These are phyloP conservation scores for Tylopilus sp. DNA, from an alignment of 1,284 basidiomycete species.

Conservation along the genomic window DNA sequence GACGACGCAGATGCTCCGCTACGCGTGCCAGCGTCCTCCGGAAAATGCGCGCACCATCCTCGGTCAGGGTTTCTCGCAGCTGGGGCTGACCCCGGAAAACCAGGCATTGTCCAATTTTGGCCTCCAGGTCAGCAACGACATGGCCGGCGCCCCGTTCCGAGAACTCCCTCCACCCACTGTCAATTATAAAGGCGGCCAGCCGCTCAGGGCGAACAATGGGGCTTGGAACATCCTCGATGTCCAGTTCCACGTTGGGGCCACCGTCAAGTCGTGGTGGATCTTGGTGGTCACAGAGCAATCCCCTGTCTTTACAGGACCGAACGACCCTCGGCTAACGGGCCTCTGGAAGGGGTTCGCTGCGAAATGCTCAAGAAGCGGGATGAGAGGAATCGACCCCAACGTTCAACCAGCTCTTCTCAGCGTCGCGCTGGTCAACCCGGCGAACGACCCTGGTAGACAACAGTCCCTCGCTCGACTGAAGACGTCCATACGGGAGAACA, in stretches of 20 bases:
- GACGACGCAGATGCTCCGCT: constrained; percentile 61
- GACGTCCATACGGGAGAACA: constrained; percentile 34
- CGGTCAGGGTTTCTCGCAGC: constrained; percentile 48
- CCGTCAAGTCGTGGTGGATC: constrained; percentile 54
- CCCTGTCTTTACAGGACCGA: constrained; percentile 37
- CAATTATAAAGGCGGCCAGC: constrained; percentile 46
- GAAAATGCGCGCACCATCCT: constrained; percentile 57
- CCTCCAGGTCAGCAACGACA: constrained; percentile 48
- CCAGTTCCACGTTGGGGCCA: constrained; percentile 54
- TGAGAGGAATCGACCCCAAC: constrained; percentile 36
- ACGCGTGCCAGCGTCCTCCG: constrained; percentile 57
- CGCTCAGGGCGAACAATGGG: constrained; percentile 47
- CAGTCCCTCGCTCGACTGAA: constrained; percentile 42
- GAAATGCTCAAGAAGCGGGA: constrained; percentile 55
- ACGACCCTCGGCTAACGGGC: constrained; percentile 38
- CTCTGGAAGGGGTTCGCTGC: constrained; percentile 48
- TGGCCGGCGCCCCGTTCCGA: constrained; percentile 60
- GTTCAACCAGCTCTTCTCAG: constrained; percentile 34
- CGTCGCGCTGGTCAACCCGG: constrained; percentile 29
- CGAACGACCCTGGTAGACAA: constrained; percentile 41
- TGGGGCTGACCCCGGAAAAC: constrained; percentile 46
- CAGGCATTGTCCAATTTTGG: constrained; percentile 48
- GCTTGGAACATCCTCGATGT: constrained; percentile 72
- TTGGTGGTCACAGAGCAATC: constrained; percentile 51
- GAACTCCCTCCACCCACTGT: constrained; percentile 56